Evolutionary conservation across 805 yeast species (phyloP), one percentile per base, ranked within the genome.

Genomic region (Yamadazyma sp.): DNA sequence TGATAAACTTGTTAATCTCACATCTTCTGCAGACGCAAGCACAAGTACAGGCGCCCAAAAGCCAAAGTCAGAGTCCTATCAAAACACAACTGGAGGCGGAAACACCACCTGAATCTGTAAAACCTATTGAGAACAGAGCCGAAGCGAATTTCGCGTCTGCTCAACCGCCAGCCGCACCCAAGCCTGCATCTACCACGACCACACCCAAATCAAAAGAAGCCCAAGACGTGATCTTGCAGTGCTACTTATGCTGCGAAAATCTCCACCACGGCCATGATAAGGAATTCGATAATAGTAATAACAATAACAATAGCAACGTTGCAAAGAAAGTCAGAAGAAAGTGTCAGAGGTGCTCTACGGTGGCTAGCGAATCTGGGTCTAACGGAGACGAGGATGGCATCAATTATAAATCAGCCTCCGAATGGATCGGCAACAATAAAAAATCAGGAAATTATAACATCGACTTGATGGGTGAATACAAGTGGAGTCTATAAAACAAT

Each of bases 391-490:
- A 12, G 15, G 36, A 30, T 11, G 15, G 31, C 13, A n/a, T n/a
- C n/a, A 30, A 30, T 30, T 19, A 20, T 20, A 30, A 30, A 20
- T 12, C 14, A 4, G 15, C 33, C 20, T n/a, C 14, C 12, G 24
- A 30, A 13, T 30, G 33, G 33, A 27, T 37, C 3, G 4, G 8
- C 12, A 19, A 7, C 8, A 38, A 14, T 22, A 32, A 32, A 16
- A 25, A 28, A 23, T 10, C 33, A 8, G 21, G 20, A n/a, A 28
- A 37, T 30, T 32, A 32, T 26, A 53, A 55, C 8, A 41, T 56
- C 4, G 54, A 51, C 37, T 48, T 59, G 27, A 55, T 57, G 59
- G 63, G 64, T 6, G 62, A 57, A 37, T 57, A 55, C 38, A 49
- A 53, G 36, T 59, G 64, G 62, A 46, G 46, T 15, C 44, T 54